phyloP scores from a whole-genome alignment of 495 filamentous ascomycete genomes.

The Parathielavia hyrcaniae region DNA sequence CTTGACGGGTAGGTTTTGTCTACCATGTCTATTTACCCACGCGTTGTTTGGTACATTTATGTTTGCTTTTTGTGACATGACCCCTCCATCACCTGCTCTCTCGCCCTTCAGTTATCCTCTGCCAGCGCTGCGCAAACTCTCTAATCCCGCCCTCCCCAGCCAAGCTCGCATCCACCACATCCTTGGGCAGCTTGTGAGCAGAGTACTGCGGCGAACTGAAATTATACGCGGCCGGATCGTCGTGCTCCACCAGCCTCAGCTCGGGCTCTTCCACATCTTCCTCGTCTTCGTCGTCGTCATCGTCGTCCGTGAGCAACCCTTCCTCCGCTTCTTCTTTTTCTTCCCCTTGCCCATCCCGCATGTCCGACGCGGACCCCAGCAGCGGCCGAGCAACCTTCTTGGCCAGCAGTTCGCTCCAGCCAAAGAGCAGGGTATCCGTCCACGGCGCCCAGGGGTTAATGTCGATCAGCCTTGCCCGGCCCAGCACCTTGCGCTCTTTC shows the following conservation, averaged over 20 bases:
- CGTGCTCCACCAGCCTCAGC: constrained; percentile 70
- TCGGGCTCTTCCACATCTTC: constrained; percentile 63
- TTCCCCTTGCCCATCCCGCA: constrained; percentile 32
- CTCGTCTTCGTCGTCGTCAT: constrained; percentile 41
- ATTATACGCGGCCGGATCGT: constrained; percentile 80
- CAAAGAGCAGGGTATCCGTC: constrained; percentile 85
- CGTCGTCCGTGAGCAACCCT: constrained; percentile 16
- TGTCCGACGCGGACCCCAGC: constrained; percentile 32
- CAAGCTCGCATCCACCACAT: constrained; percentile 85
- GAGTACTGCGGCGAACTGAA: constrained; percentile 85
- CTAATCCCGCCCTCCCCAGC: constrained; percentile 67
- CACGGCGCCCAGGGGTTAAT: constrained; percentile 91
- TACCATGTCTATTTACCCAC: background rate
- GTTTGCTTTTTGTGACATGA: background rate
- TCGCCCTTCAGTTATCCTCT: constrained; percentile 49
- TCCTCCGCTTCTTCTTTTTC: constrained; percentile 35
- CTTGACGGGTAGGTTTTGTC: background rate
- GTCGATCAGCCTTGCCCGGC: constrained; percentile 77
- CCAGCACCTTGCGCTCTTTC: constrained; percentile 23
- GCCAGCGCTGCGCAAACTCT: constrained; percentile 86
- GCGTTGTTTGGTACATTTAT: background rate
- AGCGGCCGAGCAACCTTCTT: constrained; percentile 53
- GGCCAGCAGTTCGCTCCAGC: constrained; percentile 78
- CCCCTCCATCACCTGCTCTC: background rate
- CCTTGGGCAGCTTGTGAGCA: constrained; percentile 89